Evolutionary conservation across 1,139 yeast genomes (phyloP), one percentile per base, ranked within the genome.

Genomic region (Yamadazyma oceani): DNA sequence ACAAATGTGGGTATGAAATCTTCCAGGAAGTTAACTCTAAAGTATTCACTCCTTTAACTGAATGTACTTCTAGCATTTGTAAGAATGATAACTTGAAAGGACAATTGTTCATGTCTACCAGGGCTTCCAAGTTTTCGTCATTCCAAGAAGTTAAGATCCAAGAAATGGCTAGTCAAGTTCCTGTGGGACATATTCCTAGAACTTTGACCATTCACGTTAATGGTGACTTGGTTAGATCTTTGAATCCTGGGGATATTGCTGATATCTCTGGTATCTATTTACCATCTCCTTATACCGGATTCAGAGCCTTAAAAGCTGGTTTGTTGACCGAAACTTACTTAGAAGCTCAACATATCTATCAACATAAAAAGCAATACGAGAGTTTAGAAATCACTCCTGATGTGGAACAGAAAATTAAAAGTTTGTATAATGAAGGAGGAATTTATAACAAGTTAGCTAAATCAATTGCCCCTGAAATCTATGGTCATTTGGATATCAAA

Each of bases 391-490:
- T 86, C 36, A 78, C 83, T 23, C 66, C 73, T 0, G 84, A 74
- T 28, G 73, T 79, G 10, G 78, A 78, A 45, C 66, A 60, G 2
- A 75, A 76, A 45, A 80, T 92, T 39, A 65, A 69, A 32, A 66
- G 63, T 16, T 66, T 90, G 35, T 46, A 49, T 32, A 51, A 62
- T 1, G 71, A 76, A 32, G 94, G 94, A 21, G 81, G 83, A 44
- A 78, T 85, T 26, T 94, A 92, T 64, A 82, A 84, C 38, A 77
- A 84, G 45, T 69, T 94, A 44, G 89, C 98, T 14, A 73, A 75
- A 53, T 87, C 96, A 0, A 92, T 94, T 61, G 98, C 99, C 0
- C 99, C 99, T 0, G 98, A 94, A 68, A 94, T 94, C 57, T 94
- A 75, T 53, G 98, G 98, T 27, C 96, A 92, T 56, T 71, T 80